Conservation (phyloP, 1,284 basidiomycete species). For the Wolfiporia cocos region DNA sequence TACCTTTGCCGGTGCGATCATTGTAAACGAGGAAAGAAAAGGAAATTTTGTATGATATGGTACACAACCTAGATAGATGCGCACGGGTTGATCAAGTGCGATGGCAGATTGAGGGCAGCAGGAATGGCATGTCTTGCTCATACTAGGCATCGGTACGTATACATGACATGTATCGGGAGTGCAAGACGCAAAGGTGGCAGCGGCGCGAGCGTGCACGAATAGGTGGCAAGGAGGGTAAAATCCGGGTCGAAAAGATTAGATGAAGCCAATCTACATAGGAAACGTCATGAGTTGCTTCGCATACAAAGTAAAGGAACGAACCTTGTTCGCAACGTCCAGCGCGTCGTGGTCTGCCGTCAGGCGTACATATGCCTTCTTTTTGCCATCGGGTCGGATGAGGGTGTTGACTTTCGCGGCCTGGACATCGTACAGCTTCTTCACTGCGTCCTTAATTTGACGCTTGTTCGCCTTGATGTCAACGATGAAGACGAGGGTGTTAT, state of each 20-base stretch:
- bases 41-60: too few species aligned
- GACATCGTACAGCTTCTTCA: conserved; percentile 99
- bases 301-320: conserved; percentile 31
- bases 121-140: conserved; percentile 7
- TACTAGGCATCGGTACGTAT: conserved; percentile 9
- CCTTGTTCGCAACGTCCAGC: conserved; percentile 98
- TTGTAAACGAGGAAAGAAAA: too few species aligned
- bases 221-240: background rate
- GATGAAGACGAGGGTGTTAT: conserved; percentile 98
- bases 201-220: background rate
- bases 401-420: conserved; percentile 97
- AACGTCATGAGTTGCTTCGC: background rate
- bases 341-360: conserved; percentile 96
- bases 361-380: conserved; percentile 99
- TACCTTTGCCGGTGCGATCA: too few species aligned
- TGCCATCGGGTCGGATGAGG: conserved; percentile 97
- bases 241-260: conserved; percentile 35
- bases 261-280: conserved; percentile 67
- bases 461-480: conserved; percentile 96
- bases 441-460: conserved; percentile 97
- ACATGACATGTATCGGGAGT: conserved; percentile 7
- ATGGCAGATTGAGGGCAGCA: background rate
- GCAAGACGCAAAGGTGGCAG: background rate
- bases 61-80: too few species aligned
- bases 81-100: too few species aligned